A percentile compares a stretch with the other conserved stretches of the same genome.
Conservation (phyloP, 331 rosid genomes). For the Rosa hybrid region DNA sequence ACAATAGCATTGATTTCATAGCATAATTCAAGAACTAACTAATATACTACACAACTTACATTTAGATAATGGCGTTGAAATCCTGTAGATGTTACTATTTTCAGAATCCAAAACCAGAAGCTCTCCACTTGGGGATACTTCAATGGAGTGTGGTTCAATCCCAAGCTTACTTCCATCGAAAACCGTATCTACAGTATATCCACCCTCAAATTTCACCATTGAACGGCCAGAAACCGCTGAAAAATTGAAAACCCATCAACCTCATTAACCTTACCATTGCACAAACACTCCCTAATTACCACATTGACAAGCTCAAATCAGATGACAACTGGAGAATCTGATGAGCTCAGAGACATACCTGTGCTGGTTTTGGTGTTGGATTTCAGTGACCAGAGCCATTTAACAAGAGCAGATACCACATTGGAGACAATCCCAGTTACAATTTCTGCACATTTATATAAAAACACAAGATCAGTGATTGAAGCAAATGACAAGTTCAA, state of each 20-base stretch:
- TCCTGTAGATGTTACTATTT: slow-evolving; percentile 83
- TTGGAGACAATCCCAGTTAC: slow-evolving; percentile 76
- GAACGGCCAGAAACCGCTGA: slow-evolving; percentile 76
- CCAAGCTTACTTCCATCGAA: slow-evolving; percentile 91
- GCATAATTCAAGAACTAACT: background rate
- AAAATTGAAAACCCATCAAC: slow-evolving; percentile 24
- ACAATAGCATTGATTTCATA: slow-evolving; percentile 13
- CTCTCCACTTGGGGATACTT: slow-evolving; percentile 70
- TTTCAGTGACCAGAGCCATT: slow-evolving; percentile 86
- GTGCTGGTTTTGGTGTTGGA: slow-evolving; percentile 66
- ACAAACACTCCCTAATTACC: slow-evolving; percentile 5
- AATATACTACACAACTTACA: slow-evolving; percentile 50
- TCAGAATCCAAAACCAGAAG: slow-evolving; percentile 86
- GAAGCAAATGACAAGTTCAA: slow-evolving; percentile 18
- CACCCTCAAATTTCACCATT: slow-evolving; percentile 93
- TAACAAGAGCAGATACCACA: slow-evolving; percentile 78
- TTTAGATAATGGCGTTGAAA: slow-evolving; percentile 65
- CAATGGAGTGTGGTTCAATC: slow-evolving; percentile 85
- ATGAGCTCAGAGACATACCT: slow-evolving; percentile 24
- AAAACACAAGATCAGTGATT: slow-evolving; percentile 23
- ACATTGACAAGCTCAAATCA: slow-evolving; percentile 10
- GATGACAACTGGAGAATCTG: slow-evolving; percentile 19
- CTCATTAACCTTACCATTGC: slow-evolving; percentile 23
- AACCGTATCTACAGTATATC: slow-evolving; percentile 83
- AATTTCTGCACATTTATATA: slow-evolving; percentile 55